phyloP scores from a whole-genome alignment of 2,329 filamentous ascomycete genomes.

The Sclerotiophoma versabilis region DNA sequence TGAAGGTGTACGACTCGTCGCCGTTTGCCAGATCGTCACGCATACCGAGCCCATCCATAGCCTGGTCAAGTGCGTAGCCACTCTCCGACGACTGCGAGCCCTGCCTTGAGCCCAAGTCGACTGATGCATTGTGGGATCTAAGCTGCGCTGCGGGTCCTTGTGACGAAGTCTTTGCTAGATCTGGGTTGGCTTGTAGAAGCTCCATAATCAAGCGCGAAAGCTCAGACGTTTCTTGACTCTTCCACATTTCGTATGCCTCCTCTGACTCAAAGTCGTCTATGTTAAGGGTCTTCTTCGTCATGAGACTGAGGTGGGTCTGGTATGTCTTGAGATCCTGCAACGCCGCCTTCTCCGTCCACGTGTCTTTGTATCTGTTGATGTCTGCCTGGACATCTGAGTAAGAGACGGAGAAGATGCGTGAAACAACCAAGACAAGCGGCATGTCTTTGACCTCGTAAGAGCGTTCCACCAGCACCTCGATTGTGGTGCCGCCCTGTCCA shows the following conservation, averaged over 20 bases:
- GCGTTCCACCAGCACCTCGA: conserved; percentile 83
- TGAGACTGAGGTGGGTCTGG: conserved; percentile 84
- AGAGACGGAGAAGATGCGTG: conserved; percentile 81
- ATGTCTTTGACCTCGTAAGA: conserved; percentile 97
- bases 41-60: conserved; percentile 71
- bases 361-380: conserved; percentile 78
- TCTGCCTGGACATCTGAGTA: conserved; percentile 84
- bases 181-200: conserved; percentile 84
- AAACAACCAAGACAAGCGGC: conserved; percentile 88
- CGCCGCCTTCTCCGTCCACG: conserved; percentile 92
- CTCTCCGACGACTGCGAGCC: conserved; percentile 54
- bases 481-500: conserved; percentile 66
- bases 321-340: conserved; percentile 92
- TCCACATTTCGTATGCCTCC: conserved; percentile 89
- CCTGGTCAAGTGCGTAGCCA: conserved; percentile 69
- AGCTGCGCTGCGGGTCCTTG: conserved; percentile 65
- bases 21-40: conserved; percentile 58
- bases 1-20: conserved; percentile 81
- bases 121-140: conserved; percentile 53
- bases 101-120: conserved; percentile 54
- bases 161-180: conserved; percentile 79
- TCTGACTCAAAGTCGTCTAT: conserved; percentile 89
- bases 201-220: conserved; percentile 93
- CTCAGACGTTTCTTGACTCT: conserved; percentile 84
- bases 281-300: conserved; percentile 76